Percentiles rank a stretch among this genome's conserved stretches.
phyloP scores from a whole-genome alignment of 116 monocot species.

The Iris pallida region DNA sequence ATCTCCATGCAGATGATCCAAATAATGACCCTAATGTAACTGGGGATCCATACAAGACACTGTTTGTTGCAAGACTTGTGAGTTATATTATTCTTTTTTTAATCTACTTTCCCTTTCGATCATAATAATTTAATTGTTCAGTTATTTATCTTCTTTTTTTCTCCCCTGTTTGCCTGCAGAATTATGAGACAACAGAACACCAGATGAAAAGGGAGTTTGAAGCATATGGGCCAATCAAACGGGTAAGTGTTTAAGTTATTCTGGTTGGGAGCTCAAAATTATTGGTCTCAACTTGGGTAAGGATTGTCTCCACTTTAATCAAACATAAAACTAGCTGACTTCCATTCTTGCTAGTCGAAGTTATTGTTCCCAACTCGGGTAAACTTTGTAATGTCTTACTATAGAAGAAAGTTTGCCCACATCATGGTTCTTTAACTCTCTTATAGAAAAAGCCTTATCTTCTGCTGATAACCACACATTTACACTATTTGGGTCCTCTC shows the following conservation, averaged over 20 bases:
- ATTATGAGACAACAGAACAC: constrained; percentile 89
- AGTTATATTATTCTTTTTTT: constrained; percentile 15
- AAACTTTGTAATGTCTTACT: no score
- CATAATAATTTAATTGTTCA: background rate
- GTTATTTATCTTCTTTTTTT: background rate
- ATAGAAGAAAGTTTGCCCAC: no score
- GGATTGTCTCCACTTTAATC: constrained; percentile 11
- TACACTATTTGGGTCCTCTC: no score
- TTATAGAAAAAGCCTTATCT: no score
- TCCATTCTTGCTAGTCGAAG: no score
- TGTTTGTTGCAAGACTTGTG: constrained; percentile 90
- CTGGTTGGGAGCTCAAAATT: constrained; percentile 37
- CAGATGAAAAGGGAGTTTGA: constrained; percentile 98
- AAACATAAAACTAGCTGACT: no score
- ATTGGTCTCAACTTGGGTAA: constrained; percentile 53
- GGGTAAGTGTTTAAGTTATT: constrained; percentile 68
- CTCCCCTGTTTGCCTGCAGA: constrained; percentile 39
- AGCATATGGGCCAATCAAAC: constrained; percentile 94
- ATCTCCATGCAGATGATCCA: constrained; percentile 70
- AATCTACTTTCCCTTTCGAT: background rate
- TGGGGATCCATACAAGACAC: constrained; percentile 94
- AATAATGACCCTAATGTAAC: constrained; percentile 76
- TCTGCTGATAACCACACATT: no score
- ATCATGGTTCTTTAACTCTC: no score
- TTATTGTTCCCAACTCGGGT: no score